phyloP scores from a whole-genome alignment of 345 rosid genomes.

The Moringa oleifera region DNA sequence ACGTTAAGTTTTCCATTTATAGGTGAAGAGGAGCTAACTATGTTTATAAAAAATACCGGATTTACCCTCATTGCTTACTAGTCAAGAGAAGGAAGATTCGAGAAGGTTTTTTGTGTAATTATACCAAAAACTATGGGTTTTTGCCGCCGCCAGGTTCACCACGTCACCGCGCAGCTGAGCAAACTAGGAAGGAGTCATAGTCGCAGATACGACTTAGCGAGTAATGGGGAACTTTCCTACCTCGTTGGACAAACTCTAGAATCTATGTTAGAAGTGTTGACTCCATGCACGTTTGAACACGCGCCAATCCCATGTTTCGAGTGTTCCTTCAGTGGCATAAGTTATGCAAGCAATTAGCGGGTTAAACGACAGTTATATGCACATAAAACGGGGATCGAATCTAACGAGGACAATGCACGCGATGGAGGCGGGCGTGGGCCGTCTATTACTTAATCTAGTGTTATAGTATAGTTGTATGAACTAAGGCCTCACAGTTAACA shows the following conservation, averaged over 20 bases:
- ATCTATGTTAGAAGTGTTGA: not conserved
- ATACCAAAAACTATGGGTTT: not conserved
- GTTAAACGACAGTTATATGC: no score
- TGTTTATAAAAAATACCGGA: constrained; percentile 11
- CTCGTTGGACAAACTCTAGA: constrained; percentile 14
- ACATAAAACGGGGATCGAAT: no score
- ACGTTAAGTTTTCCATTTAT: not conserved
- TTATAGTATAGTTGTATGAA: no score
- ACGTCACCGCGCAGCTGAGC: constrained; percentile 27
- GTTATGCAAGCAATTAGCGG: no score
- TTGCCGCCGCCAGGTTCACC: constrained; percentile 2
- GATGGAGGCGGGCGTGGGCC: no score
- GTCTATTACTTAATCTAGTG: no score
- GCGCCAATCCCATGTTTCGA: not conserved
- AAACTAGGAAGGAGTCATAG: constrained; percentile 2
- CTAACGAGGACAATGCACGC: no score
- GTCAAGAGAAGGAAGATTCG: not conserved
- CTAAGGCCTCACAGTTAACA: no score
- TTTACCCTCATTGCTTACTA: constrained; percentile 17
- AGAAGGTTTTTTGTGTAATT: constrained; percentile 16
- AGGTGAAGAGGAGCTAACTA: not conserved
- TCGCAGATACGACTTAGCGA: not conserved
- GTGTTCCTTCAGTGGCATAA: no score
- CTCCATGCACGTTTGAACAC: not conserved
- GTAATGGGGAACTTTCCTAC: not conserved